Evolutionary conservation across 164 flowering plant genomes (phyloP).

Genomic region (Aristolochia fimbriata): DNA sequence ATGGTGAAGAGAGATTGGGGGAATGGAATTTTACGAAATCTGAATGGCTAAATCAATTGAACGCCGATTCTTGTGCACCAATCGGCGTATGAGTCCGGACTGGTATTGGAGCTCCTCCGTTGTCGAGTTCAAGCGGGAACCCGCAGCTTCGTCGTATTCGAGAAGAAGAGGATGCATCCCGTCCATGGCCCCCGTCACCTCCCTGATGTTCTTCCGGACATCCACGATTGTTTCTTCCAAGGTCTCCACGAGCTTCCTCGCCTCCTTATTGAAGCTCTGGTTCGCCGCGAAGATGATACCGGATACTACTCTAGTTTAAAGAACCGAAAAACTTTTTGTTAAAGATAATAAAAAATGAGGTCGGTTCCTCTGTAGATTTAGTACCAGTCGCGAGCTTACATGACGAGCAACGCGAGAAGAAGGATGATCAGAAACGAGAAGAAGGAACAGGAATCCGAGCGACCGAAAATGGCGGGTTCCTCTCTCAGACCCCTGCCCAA

Average conservation of each 20-base stretch:
- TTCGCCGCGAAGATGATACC: slow-evolving; percentile 26
- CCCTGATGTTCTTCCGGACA: slow-evolving; percentile 18
- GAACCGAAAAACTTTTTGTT: not conserved
- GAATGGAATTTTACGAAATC: slow-evolving; percentile 21
- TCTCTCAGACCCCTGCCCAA: slow-evolving; percentile 16
- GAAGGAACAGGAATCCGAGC: slow-evolving; percentile 16
- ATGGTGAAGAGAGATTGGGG: not conserved
- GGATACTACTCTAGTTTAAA: slow-evolving; percentile 19
- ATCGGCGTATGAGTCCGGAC: slow-evolving; percentile 17
- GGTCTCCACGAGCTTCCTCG: slow-evolving; percentile 21
- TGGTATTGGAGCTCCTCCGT: slow-evolving; percentile 21
- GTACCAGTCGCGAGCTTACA: slow-evolving; percentile 29
- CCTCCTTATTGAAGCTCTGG: slow-evolving; percentile 13
- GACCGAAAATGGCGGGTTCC: slow-evolving; percentile 4
- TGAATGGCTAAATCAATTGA: slow-evolving; percentile 19
- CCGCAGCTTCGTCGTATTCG: slow-evolving; percentile 24
- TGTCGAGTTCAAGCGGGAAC: slow-evolving; percentile 17
- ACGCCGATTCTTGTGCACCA: slow-evolving; percentile 18
- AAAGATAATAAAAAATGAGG: not conserved
- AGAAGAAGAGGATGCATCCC: slow-evolving; percentile 22
- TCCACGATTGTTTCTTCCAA: slow-evolving; percentile 20
- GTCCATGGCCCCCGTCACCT: slow-evolving; percentile 18
- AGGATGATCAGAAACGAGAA: slow-evolving; percentile 20
- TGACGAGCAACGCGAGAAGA: slow-evolving; percentile 33
- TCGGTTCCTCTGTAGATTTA: too few relatives aligned